These are phyloP conservation scores for Irpex sp. DNA, from an alignment of 1,284 basidiomycete species.

Conservation along the genomic window DNA sequence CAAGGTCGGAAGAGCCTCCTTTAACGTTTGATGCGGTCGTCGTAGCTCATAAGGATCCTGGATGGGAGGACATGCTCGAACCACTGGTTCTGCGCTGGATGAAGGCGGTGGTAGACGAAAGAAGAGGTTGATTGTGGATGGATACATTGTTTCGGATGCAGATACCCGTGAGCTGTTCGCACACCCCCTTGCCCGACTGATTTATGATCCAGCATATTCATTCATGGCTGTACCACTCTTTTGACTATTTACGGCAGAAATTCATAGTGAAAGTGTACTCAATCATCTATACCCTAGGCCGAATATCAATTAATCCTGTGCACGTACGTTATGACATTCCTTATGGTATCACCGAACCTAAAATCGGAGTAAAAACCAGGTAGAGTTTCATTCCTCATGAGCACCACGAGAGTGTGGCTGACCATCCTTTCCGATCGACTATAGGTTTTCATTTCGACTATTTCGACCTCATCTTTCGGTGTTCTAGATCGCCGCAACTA, in stretches of 20 bases:
- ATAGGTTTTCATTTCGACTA: neutral
- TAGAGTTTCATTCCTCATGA: neutral
- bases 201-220: neutral
- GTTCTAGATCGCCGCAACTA: neutral
- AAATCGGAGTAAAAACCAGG: neutral
- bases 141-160: neutral
- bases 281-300: neutral
- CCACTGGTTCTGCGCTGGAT: slow-evolving; percentile 62
- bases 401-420: neutral
- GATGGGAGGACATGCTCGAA: slow-evolving; percentile 81
- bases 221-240: neutral
- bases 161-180: neutral
- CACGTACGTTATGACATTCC: neutral
- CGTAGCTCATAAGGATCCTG: slow-evolving; percentile 69
- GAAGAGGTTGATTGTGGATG: slow-evolving; percentile 1
- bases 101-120: slow-evolving; percentile 63
- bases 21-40: slow-evolving; percentile 68
- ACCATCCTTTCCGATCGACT: neutral
- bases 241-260: neutral
- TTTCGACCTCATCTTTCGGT: neutral
- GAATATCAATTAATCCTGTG: neutral
- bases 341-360: neutral
- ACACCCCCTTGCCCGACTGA: neutral
- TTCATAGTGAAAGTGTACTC: neutral
- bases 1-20: slow-evolving; percentile 30